These are phyloP conservation scores for Calonectria hongkongensis DNA, from an alignment of 2,329 filamentous ascomycete species.

Conservation along the genomic window DNA sequence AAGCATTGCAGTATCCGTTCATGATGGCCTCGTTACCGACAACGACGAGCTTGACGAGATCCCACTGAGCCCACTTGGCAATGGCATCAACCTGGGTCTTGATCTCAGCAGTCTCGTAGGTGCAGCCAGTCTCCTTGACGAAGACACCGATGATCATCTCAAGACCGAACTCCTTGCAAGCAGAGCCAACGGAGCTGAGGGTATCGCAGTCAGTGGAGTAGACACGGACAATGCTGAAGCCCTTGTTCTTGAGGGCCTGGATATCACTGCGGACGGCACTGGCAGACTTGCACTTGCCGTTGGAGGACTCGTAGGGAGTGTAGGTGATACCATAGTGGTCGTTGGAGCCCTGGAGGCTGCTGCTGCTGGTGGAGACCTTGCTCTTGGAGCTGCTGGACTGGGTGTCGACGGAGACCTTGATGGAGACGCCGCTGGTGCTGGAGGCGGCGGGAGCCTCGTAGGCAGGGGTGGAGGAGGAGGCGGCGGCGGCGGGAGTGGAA, in stretches of 20 bases:
- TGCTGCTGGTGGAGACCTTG: conserved; percentile 52
- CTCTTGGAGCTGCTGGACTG: conserved; percentile 39
- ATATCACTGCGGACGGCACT: conserved; percentile 77
- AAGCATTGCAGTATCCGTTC: conserved; percentile 79
- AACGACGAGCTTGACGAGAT: conserved; percentile 85
- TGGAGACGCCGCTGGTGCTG: conserved; percentile 37
- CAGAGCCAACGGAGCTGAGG: conserved; percentile 83
- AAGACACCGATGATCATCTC: conserved; percentile 92
- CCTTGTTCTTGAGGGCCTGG: conserved; percentile 75
- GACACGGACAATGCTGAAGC: conserved; percentile 84
- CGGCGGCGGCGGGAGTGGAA: conserved; percentile 26
- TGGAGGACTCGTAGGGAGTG: conserved; percentile 79
- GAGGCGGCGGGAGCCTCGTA: conserved; percentile 38
- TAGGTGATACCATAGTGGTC: conserved; percentile 86
- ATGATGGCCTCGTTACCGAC: conserved; percentile 95
- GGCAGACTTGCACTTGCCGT: conserved; percentile 79
- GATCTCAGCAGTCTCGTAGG: conserved; percentile 75
- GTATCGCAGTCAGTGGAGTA: conserved; percentile 95
- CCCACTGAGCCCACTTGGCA: conserved; percentile 83
- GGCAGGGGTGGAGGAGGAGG: neutral
- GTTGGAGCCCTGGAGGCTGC: conserved; percentile 63
- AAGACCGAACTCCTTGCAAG: conserved; percentile 79
- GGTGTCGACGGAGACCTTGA: conserved; percentile 51
- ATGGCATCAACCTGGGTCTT: conserved; percentile 85
- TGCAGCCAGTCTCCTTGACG: conserved; percentile 80